Percentiles rank a stretch among this genome's conserved stretches.
Evolutionary conservation across 2,329 filamentous ascomycete species (phyloP).

Genomic region (Didymosphaeria variabile): DNA sequence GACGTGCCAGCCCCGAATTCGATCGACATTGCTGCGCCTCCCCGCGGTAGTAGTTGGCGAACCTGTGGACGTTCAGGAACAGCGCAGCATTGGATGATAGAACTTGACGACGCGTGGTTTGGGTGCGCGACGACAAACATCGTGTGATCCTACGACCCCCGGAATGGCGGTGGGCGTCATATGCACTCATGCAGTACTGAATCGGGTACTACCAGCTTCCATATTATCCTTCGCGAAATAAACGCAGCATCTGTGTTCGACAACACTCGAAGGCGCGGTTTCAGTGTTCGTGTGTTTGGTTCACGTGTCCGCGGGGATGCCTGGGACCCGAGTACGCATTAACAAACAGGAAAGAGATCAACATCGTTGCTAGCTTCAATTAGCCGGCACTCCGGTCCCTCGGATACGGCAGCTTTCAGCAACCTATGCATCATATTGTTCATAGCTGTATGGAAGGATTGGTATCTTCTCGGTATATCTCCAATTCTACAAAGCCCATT

Average conservation of each 20-base stretch:
- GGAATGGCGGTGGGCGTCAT: background rate
- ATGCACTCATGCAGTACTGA: background rate
- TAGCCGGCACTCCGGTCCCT: background rate
- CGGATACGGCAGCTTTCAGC: background rate
- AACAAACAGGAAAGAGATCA: background rate
- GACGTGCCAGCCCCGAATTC: slow-evolving; percentile 1
- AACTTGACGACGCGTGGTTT: slow-evolving; percentile 1
- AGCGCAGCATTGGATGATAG: background rate
- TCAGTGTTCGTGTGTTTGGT: background rate
- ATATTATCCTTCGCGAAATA: background rate
- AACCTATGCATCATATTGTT: background rate
- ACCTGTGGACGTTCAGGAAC: background rate
- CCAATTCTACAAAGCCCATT: slow-evolving; percentile 71
- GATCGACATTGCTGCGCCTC: slow-evolving; percentile 13
- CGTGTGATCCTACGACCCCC: background rate
- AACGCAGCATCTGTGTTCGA: background rate
- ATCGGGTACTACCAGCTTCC: background rate
- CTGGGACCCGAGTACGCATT: background rate
- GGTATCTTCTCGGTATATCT: background rate
- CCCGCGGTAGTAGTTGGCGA: background rate
- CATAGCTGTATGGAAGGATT: background rate
- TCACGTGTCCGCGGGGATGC: background rate
- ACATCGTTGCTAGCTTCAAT: background rate
- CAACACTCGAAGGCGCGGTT: background rate
- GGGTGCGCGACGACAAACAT: background rate